Percentiles rank a stretch among this genome's conserved stretches.
phyloP scores from a whole-genome alignment of 208 protist species.

The Acanthamoeba culbertsoni region DNA sequence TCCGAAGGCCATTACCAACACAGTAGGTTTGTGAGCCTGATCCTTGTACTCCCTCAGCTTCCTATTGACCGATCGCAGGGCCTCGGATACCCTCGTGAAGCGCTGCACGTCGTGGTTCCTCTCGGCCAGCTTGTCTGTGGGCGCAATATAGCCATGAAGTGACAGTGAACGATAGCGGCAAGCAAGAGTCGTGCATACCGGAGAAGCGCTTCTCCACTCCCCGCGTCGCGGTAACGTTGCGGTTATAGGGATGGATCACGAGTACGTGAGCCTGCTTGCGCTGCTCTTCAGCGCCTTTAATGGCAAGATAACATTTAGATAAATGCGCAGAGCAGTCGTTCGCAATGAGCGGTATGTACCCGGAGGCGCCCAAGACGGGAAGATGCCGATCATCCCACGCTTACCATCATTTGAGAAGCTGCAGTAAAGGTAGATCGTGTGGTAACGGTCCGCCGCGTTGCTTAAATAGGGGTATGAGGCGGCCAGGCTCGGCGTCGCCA shows the following conservation, averaged over 20 bases:
- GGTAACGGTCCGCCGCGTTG: slow-evolving; percentile 30
- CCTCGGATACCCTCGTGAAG: slow-evolving; percentile 16
- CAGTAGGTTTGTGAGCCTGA: slow-evolving; percentile 43
- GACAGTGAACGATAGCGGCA: neutral
- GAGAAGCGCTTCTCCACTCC: slow-evolving; percentile 24
- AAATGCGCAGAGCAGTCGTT: neutral
- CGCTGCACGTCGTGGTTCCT: slow-evolving; percentile 30
- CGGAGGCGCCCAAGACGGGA: slow-evolving; percentile 21
- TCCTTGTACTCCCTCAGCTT: slow-evolving; percentile 45
- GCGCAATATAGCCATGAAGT: neutral
- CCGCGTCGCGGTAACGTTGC: neutral
- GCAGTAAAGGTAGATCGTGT: slow-evolving; percentile 45
- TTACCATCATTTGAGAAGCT: slow-evolving; percentile 44
- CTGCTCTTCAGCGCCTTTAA: neutral
- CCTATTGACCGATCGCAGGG: neutral
- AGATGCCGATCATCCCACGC: slow-evolving; percentile 50
- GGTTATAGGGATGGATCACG: neutral
- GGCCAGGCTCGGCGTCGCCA: neutral
- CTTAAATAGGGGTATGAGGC: neutral
- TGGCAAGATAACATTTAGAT: neutral
- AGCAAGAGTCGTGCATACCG: neutral
- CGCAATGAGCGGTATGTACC: too few species aligned
- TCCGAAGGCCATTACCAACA: neutral
- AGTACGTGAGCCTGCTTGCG: slow-evolving; percentile 9
- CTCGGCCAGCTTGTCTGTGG: slow-evolving; percentile 12